phyloP scores from a whole-genome alignment of 257 asterid species.

The Solanum commersonii region DNA sequence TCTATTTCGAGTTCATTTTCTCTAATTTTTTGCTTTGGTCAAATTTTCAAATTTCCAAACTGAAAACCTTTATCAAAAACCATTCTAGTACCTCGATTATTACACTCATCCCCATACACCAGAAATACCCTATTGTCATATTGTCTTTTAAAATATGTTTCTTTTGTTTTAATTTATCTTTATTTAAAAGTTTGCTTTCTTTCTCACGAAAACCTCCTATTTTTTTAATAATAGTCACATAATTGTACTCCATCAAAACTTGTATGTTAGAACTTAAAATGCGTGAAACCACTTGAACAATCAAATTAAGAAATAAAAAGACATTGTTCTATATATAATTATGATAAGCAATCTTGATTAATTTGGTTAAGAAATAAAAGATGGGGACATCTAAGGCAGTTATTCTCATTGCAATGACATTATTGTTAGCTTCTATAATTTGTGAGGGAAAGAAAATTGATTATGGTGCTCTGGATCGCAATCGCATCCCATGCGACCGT shows the following conservation, averaged over 20 bases:
- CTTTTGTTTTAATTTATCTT: not conserved
- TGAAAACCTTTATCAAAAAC: not conserved
- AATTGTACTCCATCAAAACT: not conserved
- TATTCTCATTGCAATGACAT: not conserved
- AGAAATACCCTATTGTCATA: not conserved
- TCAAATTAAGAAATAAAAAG: not conserved
- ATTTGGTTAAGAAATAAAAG: not conserved
- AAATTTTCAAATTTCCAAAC: no score
- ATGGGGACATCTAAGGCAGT: not conserved
- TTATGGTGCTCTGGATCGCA: conserved; percentile 33
- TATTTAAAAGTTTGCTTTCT: not conserved
- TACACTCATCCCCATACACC: not conserved
- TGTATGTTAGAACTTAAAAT: not conserved
- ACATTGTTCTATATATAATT: not conserved
- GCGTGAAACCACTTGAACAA: not conserved
- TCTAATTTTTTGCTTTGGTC: not conserved
- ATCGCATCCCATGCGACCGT: conserved; percentile 33
- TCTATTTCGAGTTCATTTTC: not conserved
- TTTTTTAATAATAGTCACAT: not conserved
- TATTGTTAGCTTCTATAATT: not conserved
- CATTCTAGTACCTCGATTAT: not conserved
- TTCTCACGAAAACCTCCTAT: not conserved
- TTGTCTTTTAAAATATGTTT: not conserved
- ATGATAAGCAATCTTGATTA: not conserved
- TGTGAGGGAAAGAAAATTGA: not conserved